Percentiles rank a stretch among this genome's conserved stretches.
These are phyloP conservation scores for Penicillium aurantiogriseum DNA, from an alignment of 2,329 filamentous ascomycete species.

Conservation along the genomic window DNA sequence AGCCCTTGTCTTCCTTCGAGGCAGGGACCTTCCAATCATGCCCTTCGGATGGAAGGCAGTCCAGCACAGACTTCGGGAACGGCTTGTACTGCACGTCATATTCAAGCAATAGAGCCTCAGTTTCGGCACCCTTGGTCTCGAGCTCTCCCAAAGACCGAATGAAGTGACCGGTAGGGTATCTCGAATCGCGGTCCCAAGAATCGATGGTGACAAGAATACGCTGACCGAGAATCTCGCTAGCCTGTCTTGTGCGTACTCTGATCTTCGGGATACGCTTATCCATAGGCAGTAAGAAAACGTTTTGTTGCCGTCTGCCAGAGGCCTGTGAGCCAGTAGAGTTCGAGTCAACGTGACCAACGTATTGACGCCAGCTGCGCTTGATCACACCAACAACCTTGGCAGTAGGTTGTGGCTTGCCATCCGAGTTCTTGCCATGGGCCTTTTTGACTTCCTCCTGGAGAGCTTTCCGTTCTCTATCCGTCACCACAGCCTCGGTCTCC, in stretches of 20 bases:
- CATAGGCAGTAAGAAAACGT: slow-evolving; percentile 94
- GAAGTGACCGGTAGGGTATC: slow-evolving; percentile 91
- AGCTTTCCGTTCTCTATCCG: slow-evolving; percentile 79
- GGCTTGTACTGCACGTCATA: slow-evolving; percentile 97
- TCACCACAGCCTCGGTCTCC: slow-evolving; percentile 71
- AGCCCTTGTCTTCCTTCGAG: slow-evolving; percentile 77
- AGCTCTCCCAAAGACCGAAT: slow-evolving; percentile 89
- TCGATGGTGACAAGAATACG: slow-evolving; percentile 91
- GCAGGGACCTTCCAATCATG: slow-evolving; percentile 90
- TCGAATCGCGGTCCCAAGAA: slow-evolving; percentile 88
- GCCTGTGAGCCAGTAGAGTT: slow-evolving; percentile 73
- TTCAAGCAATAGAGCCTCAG: slow-evolving; percentile 87
- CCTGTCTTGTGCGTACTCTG: slow-evolving; percentile 84
- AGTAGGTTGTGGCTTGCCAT: slow-evolving; percentile 82
- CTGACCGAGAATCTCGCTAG: slow-evolving; percentile 83
- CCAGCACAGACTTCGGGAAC: slow-evolving; percentile 91
- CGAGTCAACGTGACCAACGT: slow-evolving; percentile 91
- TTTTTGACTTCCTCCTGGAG: slow-evolving; percentile 89
- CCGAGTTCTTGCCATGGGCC: slow-evolving; percentile 71
- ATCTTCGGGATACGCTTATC: slow-evolving; percentile 98
- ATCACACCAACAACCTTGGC: slow-evolving; percentile 88
- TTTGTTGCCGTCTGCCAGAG: slow-evolving; percentile 82
- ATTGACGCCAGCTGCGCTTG: slow-evolving; percentile 97
- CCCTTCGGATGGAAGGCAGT: slow-evolving; percentile 86
- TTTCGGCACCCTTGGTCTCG: slow-evolving; percentile 96